Percentiles rank a stretch among this genome's conserved stretches.
These are phyloP conservation scores for Orbilia brochopaga DNA, from an alignment of 2,329 filamentous ascomycete genomes.

Conservation along the genomic window DNA sequence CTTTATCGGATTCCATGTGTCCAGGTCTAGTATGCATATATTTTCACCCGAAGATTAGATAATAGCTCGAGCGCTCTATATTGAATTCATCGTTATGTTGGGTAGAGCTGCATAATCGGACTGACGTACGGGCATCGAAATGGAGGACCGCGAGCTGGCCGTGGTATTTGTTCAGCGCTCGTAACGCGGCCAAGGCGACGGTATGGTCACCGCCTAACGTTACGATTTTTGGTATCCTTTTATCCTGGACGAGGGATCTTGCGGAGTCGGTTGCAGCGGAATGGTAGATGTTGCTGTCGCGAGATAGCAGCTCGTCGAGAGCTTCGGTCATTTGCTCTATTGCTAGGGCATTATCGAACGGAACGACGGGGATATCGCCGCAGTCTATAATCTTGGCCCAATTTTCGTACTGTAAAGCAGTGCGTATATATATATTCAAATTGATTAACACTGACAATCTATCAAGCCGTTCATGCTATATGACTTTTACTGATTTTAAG, in stretches of 20 bases:
- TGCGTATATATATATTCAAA: background rate
- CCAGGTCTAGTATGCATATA: conserved; percentile 65
- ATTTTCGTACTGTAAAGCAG: conserved; percentile 64
- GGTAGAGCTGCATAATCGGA: background rate
- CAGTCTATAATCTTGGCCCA: conserved; percentile 85
- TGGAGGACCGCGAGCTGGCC: conserved; percentile 72
- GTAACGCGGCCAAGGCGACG: conserved; percentile 71
- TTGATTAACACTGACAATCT: background rate
- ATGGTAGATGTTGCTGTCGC: conserved; percentile 22
- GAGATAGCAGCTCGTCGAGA: conserved; percentile 69
- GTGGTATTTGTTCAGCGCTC: conserved; percentile 69
- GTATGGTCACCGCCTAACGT: conserved; percentile 77
- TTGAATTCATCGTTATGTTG: background rate
- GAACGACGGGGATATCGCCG: conserved; percentile 85
- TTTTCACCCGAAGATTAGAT: background rate
- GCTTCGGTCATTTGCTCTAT: conserved; percentile 83
- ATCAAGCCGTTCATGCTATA: too few species aligned
- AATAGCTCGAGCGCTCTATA: too few species aligned
- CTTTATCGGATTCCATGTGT: conserved; percentile 82
- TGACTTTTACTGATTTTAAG: too few species aligned
- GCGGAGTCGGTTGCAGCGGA: conserved; percentile 7
- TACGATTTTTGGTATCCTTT: conserved; percentile 64
- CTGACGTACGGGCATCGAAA: conserved; percentile 66
- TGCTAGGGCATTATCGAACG: conserved; percentile 83
- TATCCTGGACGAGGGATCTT: conserved; percentile 50